phyloP scores from a whole-genome alignment of 2,329 filamentous ascomycete species.

The Plectosphaerella cucumerina region DNA sequence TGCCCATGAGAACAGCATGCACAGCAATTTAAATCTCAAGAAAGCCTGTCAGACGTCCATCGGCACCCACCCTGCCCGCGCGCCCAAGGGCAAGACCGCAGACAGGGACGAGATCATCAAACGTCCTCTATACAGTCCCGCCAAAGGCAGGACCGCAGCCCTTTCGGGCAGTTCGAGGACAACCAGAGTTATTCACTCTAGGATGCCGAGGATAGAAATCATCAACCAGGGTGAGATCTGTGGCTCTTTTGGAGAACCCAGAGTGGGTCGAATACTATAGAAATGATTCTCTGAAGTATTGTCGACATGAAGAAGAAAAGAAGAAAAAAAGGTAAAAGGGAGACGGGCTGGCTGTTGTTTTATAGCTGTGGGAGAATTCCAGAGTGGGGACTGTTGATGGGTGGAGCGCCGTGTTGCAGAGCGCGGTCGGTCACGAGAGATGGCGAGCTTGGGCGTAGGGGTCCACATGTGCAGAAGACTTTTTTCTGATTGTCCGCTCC shows the following conservation, averaged over 20 bases:
- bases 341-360: slow-evolving; percentile 23
- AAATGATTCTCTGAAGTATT: slow-evolving; percentile 75
- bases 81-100: slow-evolving; percentile 72
- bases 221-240: slow-evolving; percentile 96
- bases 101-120: slow-evolving; percentile 88
- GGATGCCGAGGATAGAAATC: slow-evolving; percentile 82
- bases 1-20: too few relatives aligned
- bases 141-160: slow-evolving; percentile 43
- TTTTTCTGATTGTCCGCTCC: too few relatives aligned
- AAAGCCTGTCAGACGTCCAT: slow-evolving; percentile 83
- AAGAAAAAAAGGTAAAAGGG: slow-evolving; percentile 26
- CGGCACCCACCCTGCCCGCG: slow-evolving; percentile 73
- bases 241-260: slow-evolving; percentile 90
- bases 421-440: too few relatives aligned
- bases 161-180: slow-evolving; percentile 46
- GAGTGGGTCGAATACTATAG: slow-evolving; percentile 94
- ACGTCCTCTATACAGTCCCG: slow-evolving; percentile 73
- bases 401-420: too few relatives aligned
- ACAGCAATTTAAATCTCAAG: slow-evolving; percentile 21
- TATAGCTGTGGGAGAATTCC: slow-evolving; percentile 28
- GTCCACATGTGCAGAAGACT: too few relatives aligned
- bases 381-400: too few relatives aligned
- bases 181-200: slow-evolving; percentile 67
- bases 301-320: slow-evolving; percentile 9
- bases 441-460: too few relatives aligned